Base-by-base conservation (phyloP, 805 yeast genomes). In the Maudiozyma bulderi region DNA sequence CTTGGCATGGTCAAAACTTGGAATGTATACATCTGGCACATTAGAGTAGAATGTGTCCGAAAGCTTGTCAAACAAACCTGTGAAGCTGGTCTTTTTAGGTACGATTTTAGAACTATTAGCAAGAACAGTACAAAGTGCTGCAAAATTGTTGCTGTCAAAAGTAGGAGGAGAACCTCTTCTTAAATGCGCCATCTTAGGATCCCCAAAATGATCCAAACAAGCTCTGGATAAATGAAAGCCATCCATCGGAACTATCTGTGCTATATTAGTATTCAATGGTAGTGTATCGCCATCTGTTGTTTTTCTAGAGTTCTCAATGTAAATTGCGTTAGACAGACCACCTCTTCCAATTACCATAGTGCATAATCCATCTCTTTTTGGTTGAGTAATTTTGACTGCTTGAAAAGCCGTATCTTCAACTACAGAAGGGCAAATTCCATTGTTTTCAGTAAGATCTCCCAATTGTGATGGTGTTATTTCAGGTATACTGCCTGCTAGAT, bases 141-240 rank as follows among this genome's bases (percentile, higher is more conserved):
- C 45, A 49, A 58, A 65, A 50, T 66, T 73, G 10, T 66, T 60
- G 6, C 84, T 77, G 59, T 90, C 90, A 67, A 90, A 91, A 0
- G 97, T 89, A 56, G 73, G 78, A 1, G 96, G 95, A 0, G 96
- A 84, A 0, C 97, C 97, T 45, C 97, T 73, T 52, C 86, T 71
- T 30, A 67, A 62, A 32, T 79, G 66, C 0, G 95, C 91, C 34
- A 66, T 69, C 9, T 61, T 70, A 0, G 86, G 73, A 54, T 87
- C 77, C 8, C 70, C 66, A 59, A 85, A 74, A 40, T 65, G 54
- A n/a, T 64, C 66, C 9, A 84, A 65, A 9, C 71, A 69, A 0
- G 57, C 51, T 33, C 82, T 61, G 0, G 86, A 76, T n/a, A 78
- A 65, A 59, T 84, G 93, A 57, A 80, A 84, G 5, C 93, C 91